Evolutionary conservation across 495 filamentous ascomycete species (phyloP), one percentile per base, ranked within the genome.

Genomic region (Talaromyces trachyspermus): DNA sequence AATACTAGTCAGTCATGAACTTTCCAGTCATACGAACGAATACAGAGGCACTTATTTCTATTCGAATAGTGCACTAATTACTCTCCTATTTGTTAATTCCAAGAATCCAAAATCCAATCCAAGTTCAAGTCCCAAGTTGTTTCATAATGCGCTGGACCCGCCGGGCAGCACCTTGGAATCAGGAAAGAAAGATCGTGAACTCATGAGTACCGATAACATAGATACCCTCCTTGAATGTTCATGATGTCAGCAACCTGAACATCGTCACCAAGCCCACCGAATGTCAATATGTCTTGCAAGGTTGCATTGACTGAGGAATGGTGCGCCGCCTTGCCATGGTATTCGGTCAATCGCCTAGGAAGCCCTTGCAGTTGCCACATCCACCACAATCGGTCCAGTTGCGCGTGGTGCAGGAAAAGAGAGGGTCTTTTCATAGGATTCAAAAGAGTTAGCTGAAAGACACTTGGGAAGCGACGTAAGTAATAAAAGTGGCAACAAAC

Each of bases 311-410:
- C 46, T 2, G 52, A 46, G 2, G 51, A 19, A 35, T 54, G 52
- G 15, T 54, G 2, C 0, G 51, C 48, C 12, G 19, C 18, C 40
- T 49, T 49, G 17, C 55, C 55, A 19, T 46, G 50, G 40, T 54
- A 54, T 33, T 58, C 49, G 35, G 50, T 53, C 8, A 54, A 41
- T n/a, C 56, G 50, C 41, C 45, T 54, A 8, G 19, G 39, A 8
- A 53, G 56, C 51, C 71, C 58, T 24, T 66, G 54, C 53, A 73
- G 65, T 56, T 81, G 77, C 79, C 79, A 83, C 14, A 66, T 55
- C 64, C 68, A 71, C 77, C 77, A 83, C 12, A 80, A 25, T 1
- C 77, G 69, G 54, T 80, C 79, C 0, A 82, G 57, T 52, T 77
- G 66, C 4, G 63, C 65, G 50, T 81, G 76, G 53, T 81, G 78